Evolutionary conservation across 2,329 filamentous ascomycete species (phyloP), one percentile per base, ranked within the genome.

Genomic region (Alternaria tenuissima): DNA sequence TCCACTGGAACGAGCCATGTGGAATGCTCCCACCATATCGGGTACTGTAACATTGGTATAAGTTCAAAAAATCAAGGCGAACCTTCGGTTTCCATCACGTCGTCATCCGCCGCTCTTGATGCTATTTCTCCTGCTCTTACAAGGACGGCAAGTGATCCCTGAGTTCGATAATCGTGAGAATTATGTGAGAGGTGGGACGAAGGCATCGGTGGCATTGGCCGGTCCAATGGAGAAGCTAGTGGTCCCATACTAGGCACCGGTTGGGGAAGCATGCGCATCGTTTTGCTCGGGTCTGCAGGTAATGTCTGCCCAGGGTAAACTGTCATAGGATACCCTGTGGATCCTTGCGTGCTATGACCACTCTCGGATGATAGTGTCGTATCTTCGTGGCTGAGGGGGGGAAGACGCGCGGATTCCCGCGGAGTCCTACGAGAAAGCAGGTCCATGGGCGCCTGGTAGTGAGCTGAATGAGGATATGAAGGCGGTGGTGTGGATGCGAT

Each of bases 281-380:
- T 71, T 59, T 79, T 80, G 3, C 63, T 57, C 14, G 70, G 62
- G 56, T 79, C 77, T 26, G 72, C 49, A 20, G 71, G 73, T 26
- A 73, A 55, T 5, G 59, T 51, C 16, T 67, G 57, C 41, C 53
- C 57, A 22, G 61, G 59, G 36, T 64, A 66, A 18, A 49, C 28
- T 7, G 62, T 39, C 12, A 59, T 54, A 11, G 63, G 55, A 16
- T 64, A 53, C 18, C 63, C 67, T 30, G 68, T 68, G n/a, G 63
- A 53, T 24, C 63, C 67, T 41, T 68, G 68, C 6, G 63, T 64
- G 51, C 65, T 73, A 20, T 72, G 68, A 5, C 71, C 68, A 39
- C 76, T 78, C 51, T 79, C 76, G 1, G 78, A 80, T n/a, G 78
- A 80, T 39, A 78, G 55, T 0, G 74, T 79, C 3, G 78, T 79